Evolutionary conservation across 306 rosid genomes (phyloP).

Genomic region (Spatholobus suberectus): DNA sequence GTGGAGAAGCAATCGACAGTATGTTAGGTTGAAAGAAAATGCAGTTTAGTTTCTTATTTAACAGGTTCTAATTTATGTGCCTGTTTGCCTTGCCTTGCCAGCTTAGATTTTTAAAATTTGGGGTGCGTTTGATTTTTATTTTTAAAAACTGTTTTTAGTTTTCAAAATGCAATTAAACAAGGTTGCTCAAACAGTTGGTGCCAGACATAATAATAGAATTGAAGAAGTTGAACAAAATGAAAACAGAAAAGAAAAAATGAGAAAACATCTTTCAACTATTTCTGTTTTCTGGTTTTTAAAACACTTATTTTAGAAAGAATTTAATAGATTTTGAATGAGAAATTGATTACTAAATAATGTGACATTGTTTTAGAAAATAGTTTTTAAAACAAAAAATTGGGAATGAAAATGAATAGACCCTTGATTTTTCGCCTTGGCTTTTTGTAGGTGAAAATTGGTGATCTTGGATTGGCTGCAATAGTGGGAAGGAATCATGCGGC

Average conservation of each 20-base stretch:
- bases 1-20: too few relatives aligned
- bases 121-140: too few relatives aligned
- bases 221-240: not conserved
- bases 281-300: too few relatives aligned
- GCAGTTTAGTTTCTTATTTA: not conserved
- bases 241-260: not conserved
- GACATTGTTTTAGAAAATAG: not conserved
- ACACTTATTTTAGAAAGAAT: not conserved
- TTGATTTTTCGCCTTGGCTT: conserved; percentile 20
- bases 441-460: conserved; percentile 82
- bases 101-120: not conserved
- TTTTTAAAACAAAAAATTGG: too few relatives aligned
- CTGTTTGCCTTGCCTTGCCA: not conserved
- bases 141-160: too few relatives aligned
- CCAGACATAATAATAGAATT: too few relatives aligned
- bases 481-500: conserved; percentile 87
- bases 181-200: not conserved
- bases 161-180: too few relatives aligned
- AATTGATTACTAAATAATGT: not conserved
- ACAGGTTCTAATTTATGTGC: not conserved
- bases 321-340: not conserved
- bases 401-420: not conserved
- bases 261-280: not conserved
- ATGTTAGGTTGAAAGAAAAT: too few relatives aligned
- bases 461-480: conserved; percentile 89